phyloP scores from a whole-genome alignment of 768 basidiomycete species.

The Mycena latifolia region DNA sequence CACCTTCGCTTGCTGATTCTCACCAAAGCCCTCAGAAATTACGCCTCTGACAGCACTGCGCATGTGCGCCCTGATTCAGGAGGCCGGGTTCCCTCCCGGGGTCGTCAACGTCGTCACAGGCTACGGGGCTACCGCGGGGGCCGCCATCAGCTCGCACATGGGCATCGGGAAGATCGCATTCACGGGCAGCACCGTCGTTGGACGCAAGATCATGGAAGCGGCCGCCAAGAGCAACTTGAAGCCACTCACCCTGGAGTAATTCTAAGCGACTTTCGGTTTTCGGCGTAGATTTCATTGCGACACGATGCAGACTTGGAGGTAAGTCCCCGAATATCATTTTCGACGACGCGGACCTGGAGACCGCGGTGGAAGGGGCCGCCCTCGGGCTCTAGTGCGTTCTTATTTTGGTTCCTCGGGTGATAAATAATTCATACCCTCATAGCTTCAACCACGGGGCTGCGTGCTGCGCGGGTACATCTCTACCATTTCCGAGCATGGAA shows the following conservation, averaged over 20 bases:
- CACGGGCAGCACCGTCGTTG: slow-evolving; percentile 77
- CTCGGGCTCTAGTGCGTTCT: slow-evolving; percentile 72
- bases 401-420: not conserved
- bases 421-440: not conserved
- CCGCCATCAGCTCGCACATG: slow-evolving; percentile 77
- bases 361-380: slow-evolving; percentile 75
- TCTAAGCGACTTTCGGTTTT: too few species aligned
- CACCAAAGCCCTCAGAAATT: slow-evolving; percentile 73
- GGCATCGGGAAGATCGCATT: slow-evolving; percentile 83
- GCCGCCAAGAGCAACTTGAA: slow-evolving; percentile 68
- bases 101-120: slow-evolving; percentile 84
- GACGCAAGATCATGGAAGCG: slow-evolving; percentile 73
- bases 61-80: slow-evolving; percentile 65
- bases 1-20: not conserved
- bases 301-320: slow-evolving; percentile 60
- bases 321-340: slow-evolving; percentile 76
- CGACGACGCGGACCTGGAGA: slow-evolving; percentile 71
- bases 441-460: slow-evolving; percentile 37
- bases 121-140: slow-evolving; percentile 80
- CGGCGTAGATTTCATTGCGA: too few species aligned
- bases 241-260: slow-evolving; percentile 78
- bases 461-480: slow-evolving; percentile 20
- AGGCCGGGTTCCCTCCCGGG: slow-evolving; percentile 86
- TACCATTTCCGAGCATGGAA: slow-evolving; percentile 44
- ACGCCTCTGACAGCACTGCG: slow-evolving; percentile 79